A percentile compares a stretch with the other conserved stretches of the same genome.
phyloP scores from a whole-genome alignment of 768 basidiomycete species.

The Agaricus bisporus region DNA sequence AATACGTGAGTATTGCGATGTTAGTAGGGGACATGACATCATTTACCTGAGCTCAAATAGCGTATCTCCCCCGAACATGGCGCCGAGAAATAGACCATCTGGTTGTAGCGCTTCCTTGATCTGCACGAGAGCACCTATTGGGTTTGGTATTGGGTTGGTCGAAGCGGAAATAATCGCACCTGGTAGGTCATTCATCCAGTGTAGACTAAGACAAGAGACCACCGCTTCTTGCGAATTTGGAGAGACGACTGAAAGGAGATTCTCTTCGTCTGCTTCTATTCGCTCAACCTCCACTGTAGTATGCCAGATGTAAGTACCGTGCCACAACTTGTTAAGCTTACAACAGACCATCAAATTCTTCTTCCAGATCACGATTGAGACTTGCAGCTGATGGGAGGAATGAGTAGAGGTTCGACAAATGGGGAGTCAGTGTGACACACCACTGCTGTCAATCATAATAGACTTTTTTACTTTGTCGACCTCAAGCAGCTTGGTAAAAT shows the following conservation, averaged over 20 bases:
- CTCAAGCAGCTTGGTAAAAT: slow-evolving; percentile 81
- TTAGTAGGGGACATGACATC: neutral
- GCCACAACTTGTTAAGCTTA: slow-evolving; percentile 1
- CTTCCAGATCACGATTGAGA: slow-evolving; percentile 71
- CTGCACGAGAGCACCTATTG: slow-evolving; percentile 74
- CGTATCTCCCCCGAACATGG: slow-evolving; percentile 94
- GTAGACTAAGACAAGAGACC: slow-evolving; percentile 85
- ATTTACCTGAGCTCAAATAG: slow-evolving; percentile 83
- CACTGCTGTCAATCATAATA: slow-evolving; percentile 82
- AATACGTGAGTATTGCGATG: slow-evolving; percentile 4
- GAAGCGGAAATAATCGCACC: slow-evolving; percentile 60
- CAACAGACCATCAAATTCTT: slow-evolving; percentile 70
- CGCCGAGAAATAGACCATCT: slow-evolving; percentile 92
- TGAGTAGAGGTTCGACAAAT: neutral
- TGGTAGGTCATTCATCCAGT: slow-evolving; percentile 98
- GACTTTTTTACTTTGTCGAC: slow-evolving; percentile 60
- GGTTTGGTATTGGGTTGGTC: neutral
- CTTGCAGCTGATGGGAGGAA: slow-evolving; percentile 42
- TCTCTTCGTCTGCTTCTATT: slow-evolving; percentile 80
- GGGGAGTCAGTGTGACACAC: slow-evolving; percentile 36
- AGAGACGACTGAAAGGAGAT: slow-evolving; percentile 56
- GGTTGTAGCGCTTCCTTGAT: slow-evolving; percentile 79
- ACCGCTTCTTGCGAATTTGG: slow-evolving; percentile 85
- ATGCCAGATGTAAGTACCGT: slow-evolving; percentile 1
- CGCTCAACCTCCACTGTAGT: slow-evolving; percentile 69